A percentile compares a stretch with the other conserved stretches of the same genome.
Conservation (phyloP, 2,329 filamentous ascomycete species). For the Pseudogymnoascus sp. region DNA sequence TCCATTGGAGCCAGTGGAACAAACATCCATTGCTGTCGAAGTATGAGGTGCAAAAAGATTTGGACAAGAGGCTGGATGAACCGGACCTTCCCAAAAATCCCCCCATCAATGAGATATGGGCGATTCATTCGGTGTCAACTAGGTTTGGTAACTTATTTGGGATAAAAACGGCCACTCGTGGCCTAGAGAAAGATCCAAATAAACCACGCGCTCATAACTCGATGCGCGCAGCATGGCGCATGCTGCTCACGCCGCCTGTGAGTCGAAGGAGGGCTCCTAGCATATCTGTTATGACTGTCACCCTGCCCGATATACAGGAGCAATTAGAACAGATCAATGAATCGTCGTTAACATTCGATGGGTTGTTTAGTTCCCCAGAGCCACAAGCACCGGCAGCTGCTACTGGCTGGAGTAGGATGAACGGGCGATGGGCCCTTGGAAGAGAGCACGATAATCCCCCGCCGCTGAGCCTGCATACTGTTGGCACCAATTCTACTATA, state of each 20-base stretch:
- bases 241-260: not conserved
- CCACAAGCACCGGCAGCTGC: not conserved
- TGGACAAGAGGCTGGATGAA: not conserved
- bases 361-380: not conserved
- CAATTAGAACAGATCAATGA: not conserved
- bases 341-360: not conserved
- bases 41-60: not conserved
- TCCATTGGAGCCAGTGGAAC: not conserved
- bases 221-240: not conserved
- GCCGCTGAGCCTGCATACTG: not conserved
- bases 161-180: not conserved
- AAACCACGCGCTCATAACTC: not conserved
- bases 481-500: not conserved
- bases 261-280: not conserved
- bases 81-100: not conserved
- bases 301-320: not conserved
- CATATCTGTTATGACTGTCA: not conserved
- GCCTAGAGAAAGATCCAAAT: not conserved
- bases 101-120: not conserved
- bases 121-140: not conserved
- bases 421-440: not conserved
- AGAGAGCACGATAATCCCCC: not conserved
- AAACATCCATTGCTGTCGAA: not conserved
- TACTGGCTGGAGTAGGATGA: not conserved
- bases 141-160: not conserved